Base-by-base conservation (phyloP, 768 basidiomycete species). In the Termitomyces sp. region DNA sequence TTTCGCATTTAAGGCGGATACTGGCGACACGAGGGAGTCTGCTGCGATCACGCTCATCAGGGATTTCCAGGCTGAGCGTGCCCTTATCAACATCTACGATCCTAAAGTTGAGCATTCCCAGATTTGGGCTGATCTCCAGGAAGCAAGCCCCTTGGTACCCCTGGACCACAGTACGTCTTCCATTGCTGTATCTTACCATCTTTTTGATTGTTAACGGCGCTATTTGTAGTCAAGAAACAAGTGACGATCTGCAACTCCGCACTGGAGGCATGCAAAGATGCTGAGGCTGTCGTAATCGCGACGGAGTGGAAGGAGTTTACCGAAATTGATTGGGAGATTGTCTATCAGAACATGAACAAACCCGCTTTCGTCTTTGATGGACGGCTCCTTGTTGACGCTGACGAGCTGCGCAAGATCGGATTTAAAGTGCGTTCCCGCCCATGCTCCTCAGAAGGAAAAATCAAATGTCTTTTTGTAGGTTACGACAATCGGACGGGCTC, bases 1-100 rank as follows among this genome's bases (percentile, higher is more conserved):
- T 12, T 99, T 98, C 72, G 97, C 96, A 4, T 98, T 98, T 87
- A 98, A 98, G 79, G 96, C 97, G 43, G 95, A 98, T 72, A 99
- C 97, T 13, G 97, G 97, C 59, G 97, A 99, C 71, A 99, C 97
- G 39, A 94, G 97, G 71, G 97, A 98, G 77, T 95, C 94, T 3
- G 87, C 97, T 29, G 85, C 97, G 18, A 98, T 98, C 74, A 89
- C 92, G 31, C 85, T 99, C 63, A 88, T 96, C 75, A 87, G 86
- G 64, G 88, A 98, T 79, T 99, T 99, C 85, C 82, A 86, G 64
- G 82, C 83, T 41, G 97, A 99, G 76, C 85, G 84, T 64, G 95
- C 97, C 12, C 73, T 84, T 48, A 81, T 99, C 65, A 87, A 85
- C 56, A 77, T 99, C 61, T 99, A 94, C 73, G 95, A 98, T 71